A percentile compares a stretch with the other conserved stretches of the same genome.
These are phyloP conservation scores for Musa balbisiana DNA, from an alignment of 202 grass and related monocot species.

Conservation along the genomic window DNA sequence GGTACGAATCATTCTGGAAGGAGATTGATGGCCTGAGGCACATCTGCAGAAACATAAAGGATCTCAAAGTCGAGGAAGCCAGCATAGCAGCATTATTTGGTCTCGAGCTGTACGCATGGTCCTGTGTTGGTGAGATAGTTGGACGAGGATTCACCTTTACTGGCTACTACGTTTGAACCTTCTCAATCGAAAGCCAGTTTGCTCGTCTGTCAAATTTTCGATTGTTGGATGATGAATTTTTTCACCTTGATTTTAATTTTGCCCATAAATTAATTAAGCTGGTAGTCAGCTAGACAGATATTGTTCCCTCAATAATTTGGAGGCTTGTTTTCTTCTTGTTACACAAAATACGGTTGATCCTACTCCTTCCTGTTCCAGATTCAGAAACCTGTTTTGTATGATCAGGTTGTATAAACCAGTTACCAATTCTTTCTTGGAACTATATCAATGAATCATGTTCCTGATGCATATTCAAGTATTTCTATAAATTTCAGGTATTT, in stretches of 20 bases:
- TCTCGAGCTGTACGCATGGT: slow-evolving; percentile 84
- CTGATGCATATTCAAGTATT: not conserved
- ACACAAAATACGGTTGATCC: not conserved
- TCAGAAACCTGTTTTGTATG: not conserved
- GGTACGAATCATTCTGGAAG: slow-evolving; percentile 69
- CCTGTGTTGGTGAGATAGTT: slow-evolving; percentile 53
- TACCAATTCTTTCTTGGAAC: not conserved
- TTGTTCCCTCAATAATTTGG: not conserved
- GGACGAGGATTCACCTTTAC: slow-evolving; percentile 82
- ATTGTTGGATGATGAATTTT: slow-evolving; percentile 9
- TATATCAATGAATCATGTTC: not conserved
- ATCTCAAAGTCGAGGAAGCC: slow-evolving; percentile 58
- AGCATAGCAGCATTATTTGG: slow-evolving; percentile 76
- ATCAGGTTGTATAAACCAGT: not conserved
- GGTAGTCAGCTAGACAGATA: slow-evolving; percentile 10
- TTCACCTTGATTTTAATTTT: slow-evolving; percentile 8
- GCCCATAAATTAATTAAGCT: slow-evolving; percentile 18
- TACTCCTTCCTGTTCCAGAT: not conserved
- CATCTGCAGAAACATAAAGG: slow-evolving; percentile 48
- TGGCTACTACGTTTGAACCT: slow-evolving; percentile 65
- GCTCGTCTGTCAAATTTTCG: not conserved
- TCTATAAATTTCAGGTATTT: too few species aligned
- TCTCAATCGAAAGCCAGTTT: not conserved
- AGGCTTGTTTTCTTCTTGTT: not conserved
- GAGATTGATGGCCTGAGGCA: slow-evolving; percentile 58